Evolutionary conservation across 306 rosid genomes (phyloP), one percentile per base, ranked within the genome.

Genomic region (Cotoneaster glaucophyllus): DNA sequence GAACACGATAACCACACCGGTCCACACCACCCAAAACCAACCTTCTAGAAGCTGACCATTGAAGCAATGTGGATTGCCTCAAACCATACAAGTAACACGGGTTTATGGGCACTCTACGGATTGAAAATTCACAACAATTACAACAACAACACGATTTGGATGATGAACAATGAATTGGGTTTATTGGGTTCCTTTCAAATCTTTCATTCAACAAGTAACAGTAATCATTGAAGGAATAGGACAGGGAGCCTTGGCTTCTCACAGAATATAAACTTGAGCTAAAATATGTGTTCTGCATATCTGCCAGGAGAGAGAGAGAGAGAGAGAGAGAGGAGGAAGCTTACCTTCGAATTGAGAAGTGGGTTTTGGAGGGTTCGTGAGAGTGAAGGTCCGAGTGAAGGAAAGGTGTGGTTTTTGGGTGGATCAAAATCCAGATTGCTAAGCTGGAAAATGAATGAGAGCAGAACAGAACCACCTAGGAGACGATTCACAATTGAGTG

Each of bases 61-160:
- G 97, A 83, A 95, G 91, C 80, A 95, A 70, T 52, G 90, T 48
- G 59, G 92, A 92, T 71, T 96, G 99, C 87, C 93, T 90, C 82
- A 89, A 79, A 56, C 98, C 99, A 85, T 70, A 85, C 14, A 88
- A 71, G 81, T 78, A 78, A 74, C 79, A 74, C 74, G 89, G 71
- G 77, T 69, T 80, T 59, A 78, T 15, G 69, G 90, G 70, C 52
- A 83, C 75, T 86, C 85, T 84, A 17, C 75, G 80, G 24, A 79
- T 82, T 48, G 90, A 84, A 81, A 80, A 77, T 75, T 82, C 81
- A 84, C 85, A 76, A 71, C 45, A 85, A 64, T 79, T 80, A 56
- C 69, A 76, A 78, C 87, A 88, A 84, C 89, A 87, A 77, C 83
- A 86, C 14, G 86, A 57, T 43, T 79, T 57, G 53, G 84, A 67